Evolutionary conservation across 345 rosid genomes (phyloP).

Genomic region (Populus simonii): DNA sequence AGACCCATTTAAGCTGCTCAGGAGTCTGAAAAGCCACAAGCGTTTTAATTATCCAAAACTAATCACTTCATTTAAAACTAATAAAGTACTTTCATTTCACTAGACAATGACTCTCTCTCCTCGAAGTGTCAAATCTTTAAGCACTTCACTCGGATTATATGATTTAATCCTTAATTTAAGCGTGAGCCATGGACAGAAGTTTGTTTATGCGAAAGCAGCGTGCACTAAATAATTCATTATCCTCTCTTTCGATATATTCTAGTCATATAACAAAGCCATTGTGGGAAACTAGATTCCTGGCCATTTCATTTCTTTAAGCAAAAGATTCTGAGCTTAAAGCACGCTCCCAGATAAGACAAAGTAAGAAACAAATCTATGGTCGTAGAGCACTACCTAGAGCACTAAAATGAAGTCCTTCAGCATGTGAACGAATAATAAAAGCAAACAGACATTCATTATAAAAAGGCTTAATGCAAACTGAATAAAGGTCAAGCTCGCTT

Average conservation of each 20-base stretch:
- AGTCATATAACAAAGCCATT: neutral
- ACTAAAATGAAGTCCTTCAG: too few species aligned
- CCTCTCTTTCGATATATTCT: neutral
- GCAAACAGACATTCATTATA: too few species aligned
- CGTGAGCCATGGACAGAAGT: neutral
- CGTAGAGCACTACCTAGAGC: too few species aligned
- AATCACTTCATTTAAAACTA: neutral
- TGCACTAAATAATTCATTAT: neutral
- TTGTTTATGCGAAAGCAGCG: neutral
- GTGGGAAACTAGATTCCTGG: neutral
- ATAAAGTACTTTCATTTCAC: neutral
- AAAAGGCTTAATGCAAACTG: too few species aligned
- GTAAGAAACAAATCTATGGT: neutral
- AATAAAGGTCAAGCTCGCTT: too few species aligned
- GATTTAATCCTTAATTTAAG: neutral
- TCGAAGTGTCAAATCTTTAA: neutral
- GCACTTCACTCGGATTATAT: neutral
- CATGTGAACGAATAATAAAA: too few species aligned
- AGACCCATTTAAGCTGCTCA: neutral
- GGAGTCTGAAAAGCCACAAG: neutral
- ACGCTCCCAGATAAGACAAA: neutral
- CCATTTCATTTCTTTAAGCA: neutral
- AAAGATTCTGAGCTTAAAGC: neutral
- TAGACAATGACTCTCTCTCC: neutral
- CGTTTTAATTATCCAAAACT: neutral